Conservation (phyloP, 192 early-diverging fungal species). For the Podila epigama region DNA sequence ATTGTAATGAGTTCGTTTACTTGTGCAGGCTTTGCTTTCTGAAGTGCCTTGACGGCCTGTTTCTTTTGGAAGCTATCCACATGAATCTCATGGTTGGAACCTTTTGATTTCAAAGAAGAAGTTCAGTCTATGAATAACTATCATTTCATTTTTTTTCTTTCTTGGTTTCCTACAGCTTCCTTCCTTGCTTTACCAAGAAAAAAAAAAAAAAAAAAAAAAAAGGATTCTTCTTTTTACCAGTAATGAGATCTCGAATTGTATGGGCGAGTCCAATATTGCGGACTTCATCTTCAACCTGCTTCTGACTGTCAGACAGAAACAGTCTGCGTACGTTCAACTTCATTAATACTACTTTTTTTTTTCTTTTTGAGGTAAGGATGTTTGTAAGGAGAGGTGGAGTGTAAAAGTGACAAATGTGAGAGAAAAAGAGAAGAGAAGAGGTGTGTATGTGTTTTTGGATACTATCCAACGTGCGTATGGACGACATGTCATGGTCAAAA, state of each 20-base stretch:
- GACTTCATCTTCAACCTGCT: conserved; percentile 35
- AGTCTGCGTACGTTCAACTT: conserved; percentile 13
- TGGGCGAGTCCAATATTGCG: conserved; percentile 43
- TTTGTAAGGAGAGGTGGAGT: too few species aligned
- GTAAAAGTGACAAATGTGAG: too few species aligned
- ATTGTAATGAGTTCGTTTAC: conserved; percentile 41
- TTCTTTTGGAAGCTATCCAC: conserved; percentile 38
- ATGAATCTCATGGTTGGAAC: conserved; percentile 38
- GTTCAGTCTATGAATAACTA: too few species aligned
- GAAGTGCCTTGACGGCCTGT: conserved; percentile 50
- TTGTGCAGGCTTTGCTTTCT: conserved; percentile 28
- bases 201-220: background rate
- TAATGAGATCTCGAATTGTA: conserved; percentile 43
- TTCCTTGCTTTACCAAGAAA: background rate
- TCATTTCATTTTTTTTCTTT: background rate
- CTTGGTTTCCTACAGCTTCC: background rate
- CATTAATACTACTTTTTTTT: too few species aligned
- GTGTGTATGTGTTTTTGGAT: too few species aligned
- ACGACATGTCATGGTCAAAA: too few species aligned
- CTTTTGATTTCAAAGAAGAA: background rate
- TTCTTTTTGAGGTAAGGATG: background rate
- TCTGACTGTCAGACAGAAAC: conserved; percentile 29
- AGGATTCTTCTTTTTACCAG: conserved; percentile 5
- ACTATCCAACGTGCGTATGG: too few species aligned
- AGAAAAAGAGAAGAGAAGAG: too few species aligned